Evolutionary conservation across 805 yeast genomes (phyloP).

Genomic region (Alloascoidea hylecoeti): DNA sequence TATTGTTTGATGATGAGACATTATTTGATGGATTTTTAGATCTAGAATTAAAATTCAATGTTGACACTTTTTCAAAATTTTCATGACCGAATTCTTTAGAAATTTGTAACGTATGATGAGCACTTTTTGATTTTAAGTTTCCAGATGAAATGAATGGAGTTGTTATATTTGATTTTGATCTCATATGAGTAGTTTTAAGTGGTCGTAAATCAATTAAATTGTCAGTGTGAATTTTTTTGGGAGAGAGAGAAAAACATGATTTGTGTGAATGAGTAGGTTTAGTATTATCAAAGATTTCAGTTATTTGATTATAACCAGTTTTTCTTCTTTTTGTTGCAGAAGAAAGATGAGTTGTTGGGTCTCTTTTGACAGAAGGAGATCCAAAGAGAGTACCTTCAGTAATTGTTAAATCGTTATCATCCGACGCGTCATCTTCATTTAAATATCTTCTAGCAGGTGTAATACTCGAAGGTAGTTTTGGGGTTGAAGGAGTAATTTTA

Average conservation of each 20-base stretch:
- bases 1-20: no score
- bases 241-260: no score
- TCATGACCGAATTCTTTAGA: no score
- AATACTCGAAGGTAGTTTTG: no score
- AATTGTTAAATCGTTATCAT: background rate
- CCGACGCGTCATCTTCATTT: background rate
- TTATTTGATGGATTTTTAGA: no score
- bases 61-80: no score
- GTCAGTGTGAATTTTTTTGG: background rate
- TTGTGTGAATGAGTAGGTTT: background rate
- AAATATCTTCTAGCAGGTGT: background rate
- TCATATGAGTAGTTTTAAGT: background rate
- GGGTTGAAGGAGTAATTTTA: no score
- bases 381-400: background rate
- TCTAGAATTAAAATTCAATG: no score
- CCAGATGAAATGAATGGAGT: background rate
- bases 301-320: background rate
- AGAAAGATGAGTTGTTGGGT: background rate
- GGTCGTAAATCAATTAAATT: background rate
- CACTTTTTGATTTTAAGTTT: background rate
- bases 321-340: background rate
- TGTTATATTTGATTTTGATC: background rate
- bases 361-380: background rate
- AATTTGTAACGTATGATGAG: no score
- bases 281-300: background rate